These are phyloP conservation scores for Aspergillus brasiliensis DNA, from an alignment of 2,329 filamentous ascomycete genomes.

Conservation along the genomic window DNA sequence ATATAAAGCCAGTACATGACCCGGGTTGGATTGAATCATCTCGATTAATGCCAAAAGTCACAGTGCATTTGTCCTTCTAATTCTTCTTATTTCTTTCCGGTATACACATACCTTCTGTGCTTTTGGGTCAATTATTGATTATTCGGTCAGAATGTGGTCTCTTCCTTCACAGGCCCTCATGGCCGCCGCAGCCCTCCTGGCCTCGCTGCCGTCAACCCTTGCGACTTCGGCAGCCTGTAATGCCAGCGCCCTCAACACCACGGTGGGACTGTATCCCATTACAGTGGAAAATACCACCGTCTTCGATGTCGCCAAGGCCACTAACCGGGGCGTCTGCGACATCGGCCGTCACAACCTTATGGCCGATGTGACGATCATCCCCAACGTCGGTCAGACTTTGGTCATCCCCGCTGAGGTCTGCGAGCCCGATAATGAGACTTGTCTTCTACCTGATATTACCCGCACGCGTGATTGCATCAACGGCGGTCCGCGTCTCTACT, in stretches of 20 bases:
- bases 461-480: constrained; percentile 15
- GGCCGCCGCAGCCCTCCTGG: background rate
- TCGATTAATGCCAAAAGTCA: background rate
- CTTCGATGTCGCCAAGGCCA: constrained; percentile 11
- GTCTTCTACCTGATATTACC: constrained; percentile 12
- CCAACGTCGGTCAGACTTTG: constrained; percentile 16
- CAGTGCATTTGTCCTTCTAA: background rate
- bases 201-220: background rate
- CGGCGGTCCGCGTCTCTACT: constrained; percentile 23
- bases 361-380: constrained; percentile 22
- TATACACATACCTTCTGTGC: background rate
- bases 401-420: constrained; percentile 17
- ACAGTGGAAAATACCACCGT: constrained; percentile 9
- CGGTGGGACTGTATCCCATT: background rate
- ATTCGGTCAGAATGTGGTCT: background rate
- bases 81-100: background rate
- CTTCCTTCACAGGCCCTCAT: background rate
- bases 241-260: constrained; percentile 13
- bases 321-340: constrained; percentile 16
- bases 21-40: background rate
- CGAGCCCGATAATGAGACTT: constrained; percentile 17
- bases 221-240: constrained; percentile 6
- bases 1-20: background rate
- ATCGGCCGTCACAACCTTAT: constrained; percentile 18
- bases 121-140: no score